Conservation (phyloP, 306 rosid species). For the Vigna hirtella region DNA sequence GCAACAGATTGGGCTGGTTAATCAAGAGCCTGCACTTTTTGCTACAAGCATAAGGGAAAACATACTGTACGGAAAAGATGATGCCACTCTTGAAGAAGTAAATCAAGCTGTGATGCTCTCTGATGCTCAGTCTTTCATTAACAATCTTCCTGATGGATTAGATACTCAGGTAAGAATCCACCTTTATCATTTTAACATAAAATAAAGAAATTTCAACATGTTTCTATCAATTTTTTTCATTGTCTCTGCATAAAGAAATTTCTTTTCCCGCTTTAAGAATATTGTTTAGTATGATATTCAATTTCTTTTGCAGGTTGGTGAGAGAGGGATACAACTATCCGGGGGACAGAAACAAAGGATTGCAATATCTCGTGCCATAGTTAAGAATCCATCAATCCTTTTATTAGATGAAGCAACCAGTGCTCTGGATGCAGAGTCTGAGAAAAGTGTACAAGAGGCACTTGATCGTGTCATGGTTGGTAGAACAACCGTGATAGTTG, state of each 20-base stretch:
- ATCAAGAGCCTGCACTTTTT: conserved; percentile 92
- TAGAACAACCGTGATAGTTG: conserved; percentile 82
- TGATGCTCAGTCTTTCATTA: conserved; percentile 76
- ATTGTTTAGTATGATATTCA: background rate
- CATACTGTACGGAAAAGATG: conserved; percentile 81
- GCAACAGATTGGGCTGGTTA: conserved; percentile 83
- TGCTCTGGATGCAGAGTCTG: conserved; percentile 90
- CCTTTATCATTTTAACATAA: conserved; percentile 15
- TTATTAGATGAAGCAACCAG: conserved; percentile 93
- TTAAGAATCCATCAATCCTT: conserved; percentile 82
- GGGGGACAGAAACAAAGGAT: conserved; percentile 96
- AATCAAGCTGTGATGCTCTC: conserved; percentile 72
- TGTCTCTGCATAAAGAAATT: too few species aligned
- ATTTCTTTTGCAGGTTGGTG: conserved; percentile 73
- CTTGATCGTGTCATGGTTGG: conserved; percentile 95
- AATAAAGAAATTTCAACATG: background rate
- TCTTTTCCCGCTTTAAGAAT: too few species aligned
- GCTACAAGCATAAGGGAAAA: conserved; percentile 88
- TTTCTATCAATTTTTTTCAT: too few species aligned
- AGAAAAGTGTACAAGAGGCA: conserved; percentile 93
- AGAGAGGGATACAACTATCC: conserved; percentile 91
- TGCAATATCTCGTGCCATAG: conserved; percentile 87
- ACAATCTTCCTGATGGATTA: conserved; percentile 85
- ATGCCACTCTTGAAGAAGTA: conserved; percentile 76
- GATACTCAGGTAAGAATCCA: conserved; percentile 74